Evolutionary conservation across 1,139 yeast genomes (phyloP).

Genomic region (Saccharomyces hybrid): DNA sequence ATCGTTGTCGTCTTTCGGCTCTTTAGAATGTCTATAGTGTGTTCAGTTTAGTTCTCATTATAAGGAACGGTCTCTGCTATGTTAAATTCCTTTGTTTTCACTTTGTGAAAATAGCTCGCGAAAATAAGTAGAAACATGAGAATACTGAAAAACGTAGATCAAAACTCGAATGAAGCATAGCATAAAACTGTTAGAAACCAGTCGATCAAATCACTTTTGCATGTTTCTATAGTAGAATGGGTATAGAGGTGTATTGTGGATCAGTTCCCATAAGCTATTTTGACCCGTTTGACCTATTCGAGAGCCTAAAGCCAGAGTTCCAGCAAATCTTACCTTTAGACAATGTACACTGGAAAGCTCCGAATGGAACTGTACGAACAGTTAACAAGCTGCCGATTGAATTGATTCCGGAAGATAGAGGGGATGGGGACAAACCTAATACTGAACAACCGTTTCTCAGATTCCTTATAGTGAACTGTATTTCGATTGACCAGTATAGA

Average conservation of each 20-base stretch:
- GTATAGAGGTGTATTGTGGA: background rate
- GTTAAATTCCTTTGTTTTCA: background rate
- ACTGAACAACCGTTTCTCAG: conserved; percentile 47
- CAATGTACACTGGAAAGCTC: conserved; percentile 72
- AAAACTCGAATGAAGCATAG: background rate
- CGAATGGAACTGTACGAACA: conserved; percentile 51
- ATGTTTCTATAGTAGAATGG: background rate
- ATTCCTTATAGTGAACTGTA: conserved; percentile 61
- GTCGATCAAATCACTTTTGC: background rate
- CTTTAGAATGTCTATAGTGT: conserved; percentile 36
- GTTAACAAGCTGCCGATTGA: conserved; percentile 55
- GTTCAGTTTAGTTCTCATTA: conserved; percentile 40
- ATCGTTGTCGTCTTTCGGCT: background rate
- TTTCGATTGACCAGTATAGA: conserved; percentile 65
- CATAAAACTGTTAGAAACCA: background rate
- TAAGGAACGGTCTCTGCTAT: conserved; percentile 34
- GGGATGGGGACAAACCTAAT: conserved; percentile 4
- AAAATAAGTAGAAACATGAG: background rate
- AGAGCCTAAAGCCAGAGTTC: conserved; percentile 47
- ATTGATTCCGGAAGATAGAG: conserved; percentile 49
- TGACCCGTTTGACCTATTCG: conserved; percentile 74
- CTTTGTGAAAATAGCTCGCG: background rate
- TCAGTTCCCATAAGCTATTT: conserved; percentile 55
- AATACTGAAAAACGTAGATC: background rate
- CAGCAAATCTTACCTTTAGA: conserved; percentile 53